Base-by-base conservation (phyloP, 306 rosid genomes). In the Psophocarpus tetragonolobus region DNA sequence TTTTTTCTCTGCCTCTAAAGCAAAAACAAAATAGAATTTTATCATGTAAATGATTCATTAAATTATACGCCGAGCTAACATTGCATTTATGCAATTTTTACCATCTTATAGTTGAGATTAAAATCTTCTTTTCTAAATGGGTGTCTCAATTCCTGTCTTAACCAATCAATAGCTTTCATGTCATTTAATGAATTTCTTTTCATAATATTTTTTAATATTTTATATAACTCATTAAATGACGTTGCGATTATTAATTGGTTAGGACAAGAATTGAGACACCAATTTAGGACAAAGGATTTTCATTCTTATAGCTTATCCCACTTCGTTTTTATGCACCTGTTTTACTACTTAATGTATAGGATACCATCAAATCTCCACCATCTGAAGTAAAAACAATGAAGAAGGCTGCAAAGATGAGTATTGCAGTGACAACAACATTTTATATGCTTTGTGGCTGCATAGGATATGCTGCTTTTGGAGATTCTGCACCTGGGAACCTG, bases 381-480 rank as follows among this genome's bases (percentile, higher is more conserved):
- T 85, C 96, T 29, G 97, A 93, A 87, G 83, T 77, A 73, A 91
- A 87, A 80, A 87, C 93, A 56, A 91, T 91, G 96, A 93, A 85
- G 81, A 89, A 72, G 24, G 91, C 97, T 5, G 60, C 87, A 74
- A 48, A 73, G 14, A 0, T 91, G 20, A 93, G 98, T 68, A 86
- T 84, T 8, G 58, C 68, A 29, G 85, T 87, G 36, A 89, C 97
- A 15, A 87, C 98, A 47, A 9, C 76, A 66, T 93, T 91, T 84
- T 93, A 93, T 83, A 56, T 88, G 75, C 85, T 87, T 12, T 91
- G 98, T 87, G 98, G 97, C 8, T 88, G 95, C 85, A 69, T 80
- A 82, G 97, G 97, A 3, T 93, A 93, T 68, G 98, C 93, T 10
- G 97, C 98, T 45, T 87, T 91, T 64, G 98, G 98, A 13, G 91